Base-by-base conservation (phyloP, 768 basidiomycete species). In the button mushroom (Agaricus bisporus) region DNA sequence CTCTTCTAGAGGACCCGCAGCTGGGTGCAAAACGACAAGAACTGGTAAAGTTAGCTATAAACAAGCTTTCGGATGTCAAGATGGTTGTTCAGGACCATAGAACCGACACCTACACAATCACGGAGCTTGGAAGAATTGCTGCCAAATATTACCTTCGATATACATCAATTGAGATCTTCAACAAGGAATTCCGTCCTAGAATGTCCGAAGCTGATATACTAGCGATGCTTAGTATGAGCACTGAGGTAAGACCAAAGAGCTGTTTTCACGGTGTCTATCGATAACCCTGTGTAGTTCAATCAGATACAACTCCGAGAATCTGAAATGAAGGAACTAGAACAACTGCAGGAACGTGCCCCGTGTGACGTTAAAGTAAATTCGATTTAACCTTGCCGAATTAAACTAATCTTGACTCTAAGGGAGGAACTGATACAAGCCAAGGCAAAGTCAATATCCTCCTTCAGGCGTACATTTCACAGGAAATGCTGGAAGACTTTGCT, bases 181-280 rank as follows among this genome's bases (percentile, higher is more conserved):
- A 88, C 67, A 68, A 78, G 57, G 68, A 79, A 55, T 91, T 98
- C 69, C 76, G 82, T 47, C 78, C 83, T 1, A 81, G 72, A 53
- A 97, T 98, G 95, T 80, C 86, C 1, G 95, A 98, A 69, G 97
- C 95, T 2, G 94, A 98, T 68, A 81, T 92, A 28, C 76, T 99
- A 54, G 78, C 68, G 2, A 83, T 98, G 82, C 78, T 98, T 32
- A 84, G 91, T 60, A 81, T 78, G 76, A 95, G 92, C 56, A 94
- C 91, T 12, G 97, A 99, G 77, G 94, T 91, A 58, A 58, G 72
- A 54, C 11, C 22, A 45, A 28, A 1, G 20, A 17, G 3, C 25
- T 8, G 50, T 38, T 58, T 20, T 15, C 41, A 28, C 49, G 9
- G 4, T 20, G 1, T 18, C 18, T 10, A 35, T 48, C 48, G 17